Evolutionary conservation across 768 basidiomycete species (phyloP).

Genomic region (Hemileccinum rubropunctum): DNA sequence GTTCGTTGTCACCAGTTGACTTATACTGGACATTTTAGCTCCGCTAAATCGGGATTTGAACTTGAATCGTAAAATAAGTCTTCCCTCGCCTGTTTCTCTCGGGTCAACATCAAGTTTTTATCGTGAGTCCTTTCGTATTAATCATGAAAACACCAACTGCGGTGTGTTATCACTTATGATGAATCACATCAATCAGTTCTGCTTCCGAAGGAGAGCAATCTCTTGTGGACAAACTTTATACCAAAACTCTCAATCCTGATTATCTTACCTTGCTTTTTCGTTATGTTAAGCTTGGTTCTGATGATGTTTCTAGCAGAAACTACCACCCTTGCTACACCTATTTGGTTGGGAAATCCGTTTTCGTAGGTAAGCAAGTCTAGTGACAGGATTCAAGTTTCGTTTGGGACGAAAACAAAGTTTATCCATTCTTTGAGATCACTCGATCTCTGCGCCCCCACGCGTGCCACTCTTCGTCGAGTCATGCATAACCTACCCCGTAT

Average conservation of each 20-base stretch:
- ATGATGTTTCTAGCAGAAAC: conserved; percentile 1
- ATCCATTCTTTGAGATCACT: conserved; percentile 78
- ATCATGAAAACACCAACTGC: not conserved
- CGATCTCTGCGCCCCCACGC: conserved; percentile 30
- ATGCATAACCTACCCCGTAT: conserved; percentile 43
- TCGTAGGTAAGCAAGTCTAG: not conserved
- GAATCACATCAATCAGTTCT: conserved; percentile 65
- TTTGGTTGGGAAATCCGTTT: not conserved
- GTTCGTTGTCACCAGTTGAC: not conserved
- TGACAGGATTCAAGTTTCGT: not conserved
- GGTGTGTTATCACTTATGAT: conserved; percentile 34
- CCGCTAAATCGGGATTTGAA: conserved; percentile 33
- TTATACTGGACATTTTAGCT: conserved; percentile 1
- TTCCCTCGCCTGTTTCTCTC: not conserved
- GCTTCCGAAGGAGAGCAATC: conserved; percentile 77
- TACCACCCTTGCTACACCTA: not conserved
- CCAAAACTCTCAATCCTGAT: conserved; percentile 53
- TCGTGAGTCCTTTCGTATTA: conserved; percentile 14
- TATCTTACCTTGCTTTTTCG: conserved; percentile 4
- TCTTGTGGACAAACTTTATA: conserved; percentile 69
- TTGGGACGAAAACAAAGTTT: conserved; percentile 72
- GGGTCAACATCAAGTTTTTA: not conserved
- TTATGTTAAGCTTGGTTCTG: not conserved
- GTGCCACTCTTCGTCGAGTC: conserved; percentile 38
- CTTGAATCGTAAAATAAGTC: not conserved